Evolutionary conservation across 140 eudicot genomes (phyloP).

Genomic region (Cichorium intybus): DNA sequence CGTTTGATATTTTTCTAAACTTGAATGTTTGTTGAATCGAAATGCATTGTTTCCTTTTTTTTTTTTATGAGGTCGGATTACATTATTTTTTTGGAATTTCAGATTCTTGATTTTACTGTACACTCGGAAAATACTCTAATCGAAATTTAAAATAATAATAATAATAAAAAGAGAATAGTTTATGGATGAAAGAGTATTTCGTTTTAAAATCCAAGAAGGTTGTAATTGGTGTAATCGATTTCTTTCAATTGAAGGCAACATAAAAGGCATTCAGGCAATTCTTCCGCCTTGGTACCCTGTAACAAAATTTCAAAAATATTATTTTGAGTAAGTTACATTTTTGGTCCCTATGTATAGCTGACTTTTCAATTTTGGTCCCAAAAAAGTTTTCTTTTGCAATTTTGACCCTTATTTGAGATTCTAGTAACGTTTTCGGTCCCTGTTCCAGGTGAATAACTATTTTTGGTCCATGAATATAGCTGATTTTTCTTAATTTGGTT

Average conservation of each 20-base stretch:
- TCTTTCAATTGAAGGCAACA: slow-evolving; percentile 82
- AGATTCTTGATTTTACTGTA: slow-evolving; percentile 25
- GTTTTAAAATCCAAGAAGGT: slow-evolving; percentile 48
- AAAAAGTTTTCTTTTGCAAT: too few species aligned
- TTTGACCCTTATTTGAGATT: too few species aligned
- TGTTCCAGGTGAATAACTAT: too few species aligned
- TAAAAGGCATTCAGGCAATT: slow-evolving; percentile 78
- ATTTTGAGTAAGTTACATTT: too few species aligned
- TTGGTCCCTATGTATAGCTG: too few species aligned
- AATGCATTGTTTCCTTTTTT: background rate
- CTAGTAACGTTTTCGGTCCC: too few species aligned
- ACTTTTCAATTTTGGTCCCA: too few species aligned
- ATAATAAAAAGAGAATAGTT: slow-evolving; percentile 12
- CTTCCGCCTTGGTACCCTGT: slow-evolving; percentile 92
- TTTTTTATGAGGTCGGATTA: background rate
- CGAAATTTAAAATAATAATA: background rate
- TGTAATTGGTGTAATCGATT: slow-evolving; percentile 62
- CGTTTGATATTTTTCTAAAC: slow-evolving; percentile 1
- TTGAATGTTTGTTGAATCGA: slow-evolving; percentile 9
- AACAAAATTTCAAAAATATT: slow-evolving; percentile 13
- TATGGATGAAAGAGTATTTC: slow-evolving; percentile 13
- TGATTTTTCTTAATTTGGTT: too few species aligned
- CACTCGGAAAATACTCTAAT: slow-evolving; percentile 24
- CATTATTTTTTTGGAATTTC: background rate
- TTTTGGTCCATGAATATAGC: too few species aligned